These are phyloP conservation scores for Saccharata proteae DNA, from an alignment of 2,329 filamentous ascomycete species.

Conservation along the genomic window DNA sequence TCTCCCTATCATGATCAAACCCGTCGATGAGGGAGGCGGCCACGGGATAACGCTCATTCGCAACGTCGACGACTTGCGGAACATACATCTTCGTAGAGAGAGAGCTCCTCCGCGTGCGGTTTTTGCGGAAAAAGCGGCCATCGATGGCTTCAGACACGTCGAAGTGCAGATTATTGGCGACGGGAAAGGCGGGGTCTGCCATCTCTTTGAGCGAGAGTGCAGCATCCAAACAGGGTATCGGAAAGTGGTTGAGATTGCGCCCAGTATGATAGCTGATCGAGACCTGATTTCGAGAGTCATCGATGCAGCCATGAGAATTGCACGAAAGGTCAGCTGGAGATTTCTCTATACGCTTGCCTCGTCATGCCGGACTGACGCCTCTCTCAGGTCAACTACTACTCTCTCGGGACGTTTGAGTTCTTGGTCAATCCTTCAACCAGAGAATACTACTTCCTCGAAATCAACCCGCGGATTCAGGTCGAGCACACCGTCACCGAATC, in stretches of 20 bases:
- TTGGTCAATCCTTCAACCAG: slow-evolving; percentile 38
- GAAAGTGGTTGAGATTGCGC: slow-evolving; percentile 49
- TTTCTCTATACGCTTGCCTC: too few relatives aligned
- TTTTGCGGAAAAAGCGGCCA: slow-evolving; percentile 50
- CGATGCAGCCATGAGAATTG: slow-evolving; percentile 42
- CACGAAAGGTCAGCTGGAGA: slow-evolving; percentile 26
- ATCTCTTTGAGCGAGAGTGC: slow-evolving; percentile 50
- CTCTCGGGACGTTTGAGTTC: slow-evolving; percentile 54
- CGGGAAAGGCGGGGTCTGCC: slow-evolving; percentile 37
- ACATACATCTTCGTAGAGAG: too few relatives aligned
- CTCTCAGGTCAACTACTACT: slow-evolving; percentile 41
- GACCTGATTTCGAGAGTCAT: slow-evolving; percentile 38
- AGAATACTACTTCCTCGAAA: slow-evolving; percentile 48
- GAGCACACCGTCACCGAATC: slow-evolving; percentile 51
- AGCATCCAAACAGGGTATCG: slow-evolving; percentile 49
- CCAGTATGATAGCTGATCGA: slow-evolving; percentile 38
- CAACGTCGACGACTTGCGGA: slow-evolving; percentile 34
- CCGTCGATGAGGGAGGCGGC: slow-evolving; percentile 52
- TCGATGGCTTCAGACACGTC: slow-evolving; percentile 49
- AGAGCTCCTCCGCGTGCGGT: slow-evolving; percentile 47
- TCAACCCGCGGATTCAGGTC: slow-evolving; percentile 50
- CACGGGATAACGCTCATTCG: slow-evolving; percentile 46
- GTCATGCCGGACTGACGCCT: slow-evolving; percentile 4
- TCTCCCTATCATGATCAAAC: slow-evolving; percentile 50
- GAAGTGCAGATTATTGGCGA: slow-evolving; percentile 51